Conservation (phyloP, 106 monocot genomes). For the Dioscorea zingiberensis region DNA sequence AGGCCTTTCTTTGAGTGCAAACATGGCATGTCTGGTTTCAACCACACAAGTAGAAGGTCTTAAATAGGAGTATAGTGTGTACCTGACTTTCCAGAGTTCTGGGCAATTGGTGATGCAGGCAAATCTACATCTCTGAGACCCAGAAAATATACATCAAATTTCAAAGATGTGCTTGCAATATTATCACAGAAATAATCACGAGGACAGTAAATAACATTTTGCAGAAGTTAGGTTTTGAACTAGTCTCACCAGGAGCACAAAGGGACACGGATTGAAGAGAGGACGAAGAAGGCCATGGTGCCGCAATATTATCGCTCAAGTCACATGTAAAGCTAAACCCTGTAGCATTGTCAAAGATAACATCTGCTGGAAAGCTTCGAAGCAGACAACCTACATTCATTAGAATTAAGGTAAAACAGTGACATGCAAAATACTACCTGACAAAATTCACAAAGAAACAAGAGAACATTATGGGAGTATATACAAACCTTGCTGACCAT, state of each 20-base stretch:
- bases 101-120: slow-evolving; percentile 62
- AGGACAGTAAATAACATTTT: not conserved
- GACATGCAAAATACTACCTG: not conserved
- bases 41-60: too few relatives aligned
- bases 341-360: slow-evolving; percentile 78
- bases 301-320: slow-evolving; percentile 93
- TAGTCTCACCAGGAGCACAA: slow-evolving; percentile 79
- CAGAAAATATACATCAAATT: not conserved
- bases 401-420: not conserved
- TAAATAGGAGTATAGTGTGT: slow-evolving; percentile 2
- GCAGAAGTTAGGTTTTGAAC: not conserved
- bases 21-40: too few relatives aligned
- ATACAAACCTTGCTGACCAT: slow-evolving; percentile 88
- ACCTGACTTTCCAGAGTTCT: slow-evolving; percentile 55
- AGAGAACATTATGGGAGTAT: not conserved
- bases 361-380: slow-evolving; percentile 86
- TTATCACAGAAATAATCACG: not conserved
- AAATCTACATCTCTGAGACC: slow-evolving; percentile 87
- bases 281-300: slow-evolving; percentile 99
- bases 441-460: not conserved
- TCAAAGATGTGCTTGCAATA: not conserved
- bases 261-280: slow-evolving; percentile 81
- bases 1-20: too few relatives aligned
- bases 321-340: slow-evolving; percentile 98
- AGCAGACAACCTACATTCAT: slow-evolving; percentile 76